phyloP scores from a whole-genome alignment of 2,329 filamentous ascomycete species.

The Curvularia spicifera region DNA sequence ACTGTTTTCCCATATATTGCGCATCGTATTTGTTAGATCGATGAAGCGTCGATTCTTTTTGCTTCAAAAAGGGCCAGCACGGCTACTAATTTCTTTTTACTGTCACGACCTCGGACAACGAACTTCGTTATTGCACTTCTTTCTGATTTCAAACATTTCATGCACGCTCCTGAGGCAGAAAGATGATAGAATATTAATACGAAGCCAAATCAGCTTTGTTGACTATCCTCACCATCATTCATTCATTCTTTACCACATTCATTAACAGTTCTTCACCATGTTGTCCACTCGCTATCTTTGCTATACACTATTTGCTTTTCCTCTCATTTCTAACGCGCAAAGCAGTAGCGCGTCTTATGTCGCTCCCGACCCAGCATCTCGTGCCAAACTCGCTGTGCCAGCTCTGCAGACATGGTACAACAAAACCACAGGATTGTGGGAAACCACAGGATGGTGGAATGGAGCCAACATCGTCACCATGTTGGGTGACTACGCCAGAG shows the following conservation, averaged over 20 bases:
- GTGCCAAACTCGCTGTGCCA: conserved; percentile 45
- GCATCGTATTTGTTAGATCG: background rate
- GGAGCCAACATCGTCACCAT: conserved; percentile 70
- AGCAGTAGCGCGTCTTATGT: conserved; percentile 23
- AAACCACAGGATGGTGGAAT: conserved; percentile 75
- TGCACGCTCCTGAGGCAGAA: background rate
- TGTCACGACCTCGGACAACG: background rate
- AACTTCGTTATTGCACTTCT: background rate
- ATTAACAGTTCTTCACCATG: conserved; percentile 19
- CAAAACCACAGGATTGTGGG: conserved; percentile 65
- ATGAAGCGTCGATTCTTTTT: background rate
- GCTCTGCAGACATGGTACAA: conserved; percentile 69
- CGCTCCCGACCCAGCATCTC: conserved; percentile 27
- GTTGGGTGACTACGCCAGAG: conserved; percentile 61
- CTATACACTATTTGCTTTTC: conserved; percentile 20
- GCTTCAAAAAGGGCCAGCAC: conserved; percentile 1
- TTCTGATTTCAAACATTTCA: background rate
- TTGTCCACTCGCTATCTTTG: conserved; percentile 19
- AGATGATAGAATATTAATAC: background rate
- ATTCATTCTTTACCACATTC: too few species aligned
- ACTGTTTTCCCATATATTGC: background rate
- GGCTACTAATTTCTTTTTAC: background rate
- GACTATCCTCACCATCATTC: background rate
- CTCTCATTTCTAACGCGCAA: conserved; percentile 30
- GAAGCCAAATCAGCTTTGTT: background rate